These are phyloP conservation scores for Thuidium tamariscinum DNA, from an alignment of 225 moss, liverwort and hornwort genomes.

Conservation along the genomic window DNA sequence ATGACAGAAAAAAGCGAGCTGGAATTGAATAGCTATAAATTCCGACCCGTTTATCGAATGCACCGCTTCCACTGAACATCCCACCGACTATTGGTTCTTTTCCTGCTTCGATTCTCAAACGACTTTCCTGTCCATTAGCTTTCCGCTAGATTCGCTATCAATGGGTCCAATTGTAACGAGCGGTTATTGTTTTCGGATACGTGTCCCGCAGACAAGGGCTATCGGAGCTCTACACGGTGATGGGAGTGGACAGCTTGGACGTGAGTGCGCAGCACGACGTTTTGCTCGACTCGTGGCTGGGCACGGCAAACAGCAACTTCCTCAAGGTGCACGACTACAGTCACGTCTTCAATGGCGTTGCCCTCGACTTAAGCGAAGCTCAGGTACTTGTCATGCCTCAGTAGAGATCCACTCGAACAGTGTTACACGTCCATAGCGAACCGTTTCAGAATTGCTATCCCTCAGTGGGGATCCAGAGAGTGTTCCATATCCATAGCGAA, in stretches of 20 bases:
- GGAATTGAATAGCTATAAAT: neutral
- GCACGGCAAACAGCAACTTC: neutral
- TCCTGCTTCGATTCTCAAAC: neutral
- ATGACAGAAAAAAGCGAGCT: neutral
- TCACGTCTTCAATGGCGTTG: constrained; percentile 3
- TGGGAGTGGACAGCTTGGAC: constrained; percentile 8
- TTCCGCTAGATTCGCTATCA: neutral
- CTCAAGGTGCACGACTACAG: constrained; percentile 24
- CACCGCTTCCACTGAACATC: neutral
- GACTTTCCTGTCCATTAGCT: neutral
- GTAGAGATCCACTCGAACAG: neutral
- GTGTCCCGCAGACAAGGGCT: neutral
- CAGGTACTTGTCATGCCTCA: constrained; percentile 1
- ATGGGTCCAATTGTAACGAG: neutral
- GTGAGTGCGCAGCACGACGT: constrained; percentile 23
- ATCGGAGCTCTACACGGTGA: neutral
- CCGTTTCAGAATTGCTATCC: neutral
- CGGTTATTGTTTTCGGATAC: neutral
- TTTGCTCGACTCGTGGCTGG: constrained; percentile 13
- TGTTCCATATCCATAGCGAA: neutral
- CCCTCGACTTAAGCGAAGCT: constrained; percentile 3
- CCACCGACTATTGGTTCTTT: neutral
- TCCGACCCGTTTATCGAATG: neutral
- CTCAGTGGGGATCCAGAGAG: neutral
- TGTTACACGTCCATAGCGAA: neutral